Evolutionary conservation across 352 stramenopile species (phyloP).

Genomic region (Thalassiosira exigua): DNA sequence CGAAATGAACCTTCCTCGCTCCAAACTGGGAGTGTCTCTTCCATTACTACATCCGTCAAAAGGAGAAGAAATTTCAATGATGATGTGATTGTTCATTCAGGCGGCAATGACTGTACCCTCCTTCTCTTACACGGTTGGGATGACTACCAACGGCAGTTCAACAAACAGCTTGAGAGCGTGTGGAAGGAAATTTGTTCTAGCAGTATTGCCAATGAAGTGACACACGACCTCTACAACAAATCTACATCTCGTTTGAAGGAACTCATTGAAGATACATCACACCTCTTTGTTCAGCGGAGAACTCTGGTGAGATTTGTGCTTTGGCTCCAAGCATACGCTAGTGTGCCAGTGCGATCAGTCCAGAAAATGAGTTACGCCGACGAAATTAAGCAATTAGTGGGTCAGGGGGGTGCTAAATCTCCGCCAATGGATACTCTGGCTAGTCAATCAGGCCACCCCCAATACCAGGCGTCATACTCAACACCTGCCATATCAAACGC

Average conservation of each 20-base stretch:
- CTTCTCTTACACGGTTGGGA: conserved; percentile 49
- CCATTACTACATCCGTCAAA: background rate
- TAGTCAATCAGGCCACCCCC: too few relatives aligned
- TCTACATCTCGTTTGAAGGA: conserved; percentile 28
- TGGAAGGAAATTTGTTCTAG: conserved; percentile 37
- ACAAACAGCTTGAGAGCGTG: conserved; percentile 38
- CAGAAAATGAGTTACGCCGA: conserved; percentile 35
- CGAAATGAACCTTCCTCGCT: too few relatives aligned
- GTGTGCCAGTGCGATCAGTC: conserved; percentile 43
- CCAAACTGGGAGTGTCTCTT: too few relatives aligned
- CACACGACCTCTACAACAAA: conserved; percentile 28
- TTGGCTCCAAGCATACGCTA: conserved; percentile 45
- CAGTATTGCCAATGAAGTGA: conserved; percentile 1
- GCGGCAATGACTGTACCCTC: too few relatives aligned
- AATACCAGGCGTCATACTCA: too few relatives aligned
- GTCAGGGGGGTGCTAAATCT: too few relatives aligned
- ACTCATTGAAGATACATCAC: conserved; percentile 17
- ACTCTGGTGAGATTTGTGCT: conserved; percentile 50
- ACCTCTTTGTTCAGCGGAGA: conserved; percentile 33
- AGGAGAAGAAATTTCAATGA: conserved; percentile 5
- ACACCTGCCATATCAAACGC: too few relatives aligned
- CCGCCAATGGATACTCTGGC: too few relatives aligned
- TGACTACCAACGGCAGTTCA: conserved; percentile 36
- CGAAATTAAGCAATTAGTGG: conserved; percentile 29
- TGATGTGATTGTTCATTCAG: too few relatives aligned